These are phyloP conservation scores for Boletus subparvulus DNA, from an alignment of 768 basidiomycete species.

Conservation along the genomic window DNA sequence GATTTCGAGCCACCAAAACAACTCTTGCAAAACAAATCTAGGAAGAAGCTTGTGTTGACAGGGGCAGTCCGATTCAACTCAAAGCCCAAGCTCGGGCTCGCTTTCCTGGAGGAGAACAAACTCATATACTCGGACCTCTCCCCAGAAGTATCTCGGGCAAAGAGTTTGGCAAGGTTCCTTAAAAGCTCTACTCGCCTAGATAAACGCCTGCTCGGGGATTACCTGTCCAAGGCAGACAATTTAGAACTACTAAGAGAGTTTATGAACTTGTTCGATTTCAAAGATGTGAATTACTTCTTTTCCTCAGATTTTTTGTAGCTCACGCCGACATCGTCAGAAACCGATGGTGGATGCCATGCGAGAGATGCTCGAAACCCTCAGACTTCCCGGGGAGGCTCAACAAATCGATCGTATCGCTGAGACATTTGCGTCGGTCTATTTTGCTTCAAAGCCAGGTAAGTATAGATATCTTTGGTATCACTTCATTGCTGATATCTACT, in stretches of 20 bases:
- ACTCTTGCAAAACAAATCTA: constrained; percentile 69
- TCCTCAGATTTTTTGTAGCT: neutral
- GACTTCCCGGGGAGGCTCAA: constrained; percentile 92
- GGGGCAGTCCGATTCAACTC: constrained; percentile 87
- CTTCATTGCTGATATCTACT: neutral
- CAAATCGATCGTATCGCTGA: constrained; percentile 94
- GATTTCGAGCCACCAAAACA: constrained; percentile 53
- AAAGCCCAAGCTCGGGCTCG: constrained; percentile 88
- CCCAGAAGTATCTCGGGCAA: constrained; percentile 51
- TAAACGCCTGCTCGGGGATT: constrained; percentile 93
- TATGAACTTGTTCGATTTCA: constrained; percentile 86
- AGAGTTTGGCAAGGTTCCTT: constrained; percentile 81
- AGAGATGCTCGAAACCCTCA: constrained; percentile 88
- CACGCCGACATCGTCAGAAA: constrained; percentile 55
- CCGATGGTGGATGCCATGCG: constrained; percentile 94
- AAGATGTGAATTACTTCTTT: constrained; percentile 55
- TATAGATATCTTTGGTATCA: neutral
- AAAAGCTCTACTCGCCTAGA: constrained; percentile 84
- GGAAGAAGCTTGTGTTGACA: constrained; percentile 81
- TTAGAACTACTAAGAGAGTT: constrained; percentile 83
- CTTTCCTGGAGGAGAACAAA: constrained; percentile 91
- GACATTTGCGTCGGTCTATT: constrained; percentile 89
- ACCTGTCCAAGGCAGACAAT: constrained; percentile 86
- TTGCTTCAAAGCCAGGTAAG: constrained; percentile 77
- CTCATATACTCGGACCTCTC: constrained; percentile 74